Conservation (phyloP, 148 eudicot species). For the Amaranthus palmeri region DNA sequence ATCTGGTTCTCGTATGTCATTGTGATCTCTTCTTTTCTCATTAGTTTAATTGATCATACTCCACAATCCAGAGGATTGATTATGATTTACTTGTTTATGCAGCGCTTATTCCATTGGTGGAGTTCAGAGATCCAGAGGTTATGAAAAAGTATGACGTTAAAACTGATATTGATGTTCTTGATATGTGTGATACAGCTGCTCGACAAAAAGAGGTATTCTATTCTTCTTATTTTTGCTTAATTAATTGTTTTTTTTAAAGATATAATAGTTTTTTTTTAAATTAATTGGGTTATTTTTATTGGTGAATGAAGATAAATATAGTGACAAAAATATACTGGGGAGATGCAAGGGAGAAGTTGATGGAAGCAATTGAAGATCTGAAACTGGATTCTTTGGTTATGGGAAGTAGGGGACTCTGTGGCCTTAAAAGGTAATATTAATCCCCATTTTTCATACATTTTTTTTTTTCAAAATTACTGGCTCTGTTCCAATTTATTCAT, state of each 20-base stretch:
- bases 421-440: conserved; percentile 45
- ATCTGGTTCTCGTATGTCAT: conserved; percentile 68
- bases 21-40: neutral
- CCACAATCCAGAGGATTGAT: neutral
- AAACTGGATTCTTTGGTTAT: conserved; percentile 72
- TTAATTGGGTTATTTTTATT: neutral
- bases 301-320: conserved; percentile 37
- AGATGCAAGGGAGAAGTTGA: conserved; percentile 81
- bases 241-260: no score
- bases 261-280: no score
- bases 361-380: conserved; percentile 60
- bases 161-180: conserved; percentile 65
- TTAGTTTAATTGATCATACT: neutral
- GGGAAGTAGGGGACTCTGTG: conserved; percentile 83
- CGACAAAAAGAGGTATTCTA: conserved; percentile 88
- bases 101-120: conserved; percentile 79
- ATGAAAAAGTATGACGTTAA: conserved; percentile 62
- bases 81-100: conserved; percentile 12
- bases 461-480: no score
- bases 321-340: conserved; percentile 82
- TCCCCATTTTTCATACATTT: no score
- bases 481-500: no score
- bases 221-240: no score
- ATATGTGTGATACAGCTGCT: conserved; percentile 66
- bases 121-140: conserved; percentile 71